Evolutionary conservation across 31 red algal genomes (phyloP).

Genomic region (Bonnemaisonia californica): DNA sequence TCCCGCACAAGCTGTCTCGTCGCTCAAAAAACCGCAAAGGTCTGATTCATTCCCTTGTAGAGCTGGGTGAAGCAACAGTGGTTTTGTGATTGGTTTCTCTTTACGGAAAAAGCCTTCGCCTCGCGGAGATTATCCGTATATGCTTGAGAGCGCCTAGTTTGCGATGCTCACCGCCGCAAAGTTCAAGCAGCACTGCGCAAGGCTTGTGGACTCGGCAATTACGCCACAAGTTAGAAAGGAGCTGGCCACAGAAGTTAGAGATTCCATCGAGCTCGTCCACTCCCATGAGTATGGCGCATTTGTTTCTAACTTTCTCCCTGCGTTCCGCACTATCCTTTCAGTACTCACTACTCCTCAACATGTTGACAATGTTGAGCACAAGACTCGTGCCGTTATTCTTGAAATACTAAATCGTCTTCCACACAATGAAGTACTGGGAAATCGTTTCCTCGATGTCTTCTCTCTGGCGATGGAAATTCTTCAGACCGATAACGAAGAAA

Average conservation of each 20-base stretch:
- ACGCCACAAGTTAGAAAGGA: conserved; percentile 53
- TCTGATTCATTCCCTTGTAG: no score
- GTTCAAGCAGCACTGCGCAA: conserved; percentile 48
- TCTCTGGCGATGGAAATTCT: conserved; percentile 72
- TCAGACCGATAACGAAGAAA: conserved; percentile 85
- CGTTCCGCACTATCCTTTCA: conserved; percentile 65
- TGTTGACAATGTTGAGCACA: conserved; percentile 70
- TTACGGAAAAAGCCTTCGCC: no score
- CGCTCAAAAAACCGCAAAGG: no score
- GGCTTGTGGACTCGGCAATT: conserved; percentile 43
- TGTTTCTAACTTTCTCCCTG: conserved; percentile 77
- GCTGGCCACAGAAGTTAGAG: conserved; percentile 75
- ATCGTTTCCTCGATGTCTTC: conserved; percentile 56
- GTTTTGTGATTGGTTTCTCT: no score
- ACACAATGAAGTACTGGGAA: conserved; percentile 69
- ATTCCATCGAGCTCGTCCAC: conserved; percentile 83
- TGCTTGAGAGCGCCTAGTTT: neutral
- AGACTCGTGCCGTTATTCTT: conserved; percentile 79
- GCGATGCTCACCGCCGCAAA: conserved; percentile 61
- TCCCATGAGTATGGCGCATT: conserved; percentile 82
- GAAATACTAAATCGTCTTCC: conserved; percentile 87
- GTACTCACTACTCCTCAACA: conserved; percentile 73
- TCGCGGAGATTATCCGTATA: no score
- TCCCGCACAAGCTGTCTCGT: no score
- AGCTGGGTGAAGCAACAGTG: no score